Evolutionary conservation across 2,329 filamentous ascomycete species (phyloP).

Genomic region (Exophiala sideris): DNA sequence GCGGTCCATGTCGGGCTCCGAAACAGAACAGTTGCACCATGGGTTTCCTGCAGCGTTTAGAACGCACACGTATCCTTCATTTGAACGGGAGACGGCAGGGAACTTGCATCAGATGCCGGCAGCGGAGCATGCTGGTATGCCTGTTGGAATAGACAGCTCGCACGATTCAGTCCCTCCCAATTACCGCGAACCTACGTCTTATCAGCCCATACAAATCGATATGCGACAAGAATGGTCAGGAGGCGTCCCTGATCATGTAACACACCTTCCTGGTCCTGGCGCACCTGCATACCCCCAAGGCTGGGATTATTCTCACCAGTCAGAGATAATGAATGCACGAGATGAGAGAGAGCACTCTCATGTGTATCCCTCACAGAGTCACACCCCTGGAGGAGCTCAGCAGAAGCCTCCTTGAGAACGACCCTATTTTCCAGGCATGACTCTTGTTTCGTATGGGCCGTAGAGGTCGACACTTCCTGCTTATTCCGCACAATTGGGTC

Average conservation of each 20-base stretch:
- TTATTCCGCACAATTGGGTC: neutral
- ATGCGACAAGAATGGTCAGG: constrained; percentile 14
- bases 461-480: neutral
- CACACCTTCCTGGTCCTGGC: constrained; percentile 3
- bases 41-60: constrained; percentile 16
- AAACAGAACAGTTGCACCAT: constrained; percentile 13
- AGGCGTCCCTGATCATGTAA: neutral
- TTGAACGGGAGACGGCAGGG: constrained; percentile 12
- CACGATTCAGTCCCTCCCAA: neutral
- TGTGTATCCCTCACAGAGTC: constrained; percentile 9
- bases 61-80: constrained; percentile 22
- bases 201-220: constrained; percentile 13
- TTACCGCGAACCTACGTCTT: constrained; percentile 9
- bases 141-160: constrained; percentile 11
- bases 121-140: constrained; percentile 1
- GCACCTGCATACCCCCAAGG: constrained; percentile 8
- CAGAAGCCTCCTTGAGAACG: constrained; percentile 10
- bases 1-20: constrained; percentile 15
- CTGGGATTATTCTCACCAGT: constrained; percentile 13
- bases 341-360: constrained; percentile 10
- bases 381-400: neutral
- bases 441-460: neutral
- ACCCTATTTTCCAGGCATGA: neutral
- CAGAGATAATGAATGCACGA: constrained; percentile 5
- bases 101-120: constrained; percentile 13